Conservation (phyloP, 257 asterid species). For the Gentiana dahurica region DNA sequence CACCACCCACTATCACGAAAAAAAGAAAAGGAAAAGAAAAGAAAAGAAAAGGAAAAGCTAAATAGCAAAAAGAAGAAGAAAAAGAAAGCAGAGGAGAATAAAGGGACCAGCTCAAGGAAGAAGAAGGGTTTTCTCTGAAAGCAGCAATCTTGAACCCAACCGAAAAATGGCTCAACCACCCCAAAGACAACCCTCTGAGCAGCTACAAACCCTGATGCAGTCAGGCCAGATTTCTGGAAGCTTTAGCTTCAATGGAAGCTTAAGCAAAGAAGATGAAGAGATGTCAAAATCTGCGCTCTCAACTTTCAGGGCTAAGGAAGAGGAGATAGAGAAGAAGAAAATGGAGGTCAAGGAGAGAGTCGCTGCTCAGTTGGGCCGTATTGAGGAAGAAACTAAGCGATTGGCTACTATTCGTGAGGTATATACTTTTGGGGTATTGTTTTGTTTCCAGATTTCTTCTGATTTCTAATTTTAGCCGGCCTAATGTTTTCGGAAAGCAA, state of each 20-base stretch:
- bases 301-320: constrained; percentile 88
- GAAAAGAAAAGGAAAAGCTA: constrained; percentile 47
- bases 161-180: constrained; percentile 47
- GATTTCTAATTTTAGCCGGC: constrained; percentile 2
- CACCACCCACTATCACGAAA: constrained; percentile 11
- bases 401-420: constrained; percentile 90
- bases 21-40: constrained; percentile 13
- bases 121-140: constrained; percentile 20
- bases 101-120: constrained; percentile 20
- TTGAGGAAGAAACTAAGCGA: constrained; percentile 89
- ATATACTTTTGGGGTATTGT: constrained; percentile 10
- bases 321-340: constrained; percentile 96
- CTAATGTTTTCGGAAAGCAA: not conserved
- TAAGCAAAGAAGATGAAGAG: constrained; percentile 82
- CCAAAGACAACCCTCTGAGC: constrained; percentile 56
- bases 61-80: constrained; percentile 17
- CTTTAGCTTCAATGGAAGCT: constrained; percentile 63
- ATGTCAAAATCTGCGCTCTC: constrained; percentile 86
- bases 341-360: constrained; percentile 85
- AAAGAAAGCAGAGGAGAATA: constrained; percentile 13
- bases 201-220: constrained; percentile 50
- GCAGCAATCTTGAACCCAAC: not conserved
- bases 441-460: not conserved
- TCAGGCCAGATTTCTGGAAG: constrained; percentile 73
- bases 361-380: constrained; percentile 87